Evolutionary conservation across 441 rosid genomes (phyloP), one percentile per base, ranked within the genome.

Genomic region (Raphanus hybrid): DNA sequence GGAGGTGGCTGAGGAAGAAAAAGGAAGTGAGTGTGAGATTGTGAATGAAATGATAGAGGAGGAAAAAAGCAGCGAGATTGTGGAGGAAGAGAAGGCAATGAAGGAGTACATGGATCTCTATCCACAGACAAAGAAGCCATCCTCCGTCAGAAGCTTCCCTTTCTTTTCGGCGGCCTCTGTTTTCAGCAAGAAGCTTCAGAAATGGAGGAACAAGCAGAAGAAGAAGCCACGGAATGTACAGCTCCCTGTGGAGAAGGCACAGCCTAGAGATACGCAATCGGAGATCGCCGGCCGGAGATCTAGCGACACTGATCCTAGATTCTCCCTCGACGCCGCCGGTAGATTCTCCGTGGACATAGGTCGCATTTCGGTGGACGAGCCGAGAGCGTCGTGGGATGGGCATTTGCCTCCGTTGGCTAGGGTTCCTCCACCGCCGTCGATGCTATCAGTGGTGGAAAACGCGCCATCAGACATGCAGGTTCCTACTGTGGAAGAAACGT

Each of bases 121-220:
- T 84, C 85, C 93, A 0, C 92, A 85, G 65, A 77, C 88, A 2
- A 93, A 89, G 87, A 92, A 89, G 63, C 77, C 88, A 4, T 84
- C 97, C 6, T 84, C 97, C 6, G 32, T 64, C 15, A 37, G 68
- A 64, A 48, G 37, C 37, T 85, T 90, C 29, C 92, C 92, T 80
- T 93, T 93, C 83, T 92, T 93, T 87, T 89, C 97, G 2, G 97
- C 94, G n/a, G 97, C 97, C 68, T 88, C 97, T 3, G 97, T 90
- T 29, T 91, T 93, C 76, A 93, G 92, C 84, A 93, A 93, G 86
- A 91, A 89, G 77, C 82, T 92, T 82, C 97, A 90, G 80, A 91
- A 93, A 75, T 91, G 98, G 98, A 87, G 94, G 65, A 89, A 87
- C 34, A 93, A 90, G 82, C 96, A 93, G 85, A 93, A 90, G 86